phyloP scores from a whole-genome alignment of 2,329 filamentous ascomycete genomes.

The Pseudofabraea citricarpa region DNA sequence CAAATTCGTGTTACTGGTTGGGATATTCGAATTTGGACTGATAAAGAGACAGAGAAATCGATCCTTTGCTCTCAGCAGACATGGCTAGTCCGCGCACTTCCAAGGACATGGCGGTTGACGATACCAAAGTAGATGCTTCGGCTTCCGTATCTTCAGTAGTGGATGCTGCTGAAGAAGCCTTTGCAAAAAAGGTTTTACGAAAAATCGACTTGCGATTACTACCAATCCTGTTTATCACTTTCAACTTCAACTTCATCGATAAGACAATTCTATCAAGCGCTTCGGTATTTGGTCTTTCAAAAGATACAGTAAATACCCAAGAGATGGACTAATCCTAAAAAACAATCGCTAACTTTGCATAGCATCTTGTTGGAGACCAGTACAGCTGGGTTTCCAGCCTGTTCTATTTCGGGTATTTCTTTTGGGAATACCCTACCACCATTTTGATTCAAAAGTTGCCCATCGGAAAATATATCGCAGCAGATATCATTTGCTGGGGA shows the following conservation, averaged over 20 bases:
- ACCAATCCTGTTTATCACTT: conserved; percentile 51
- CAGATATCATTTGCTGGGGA: conserved; percentile 1
- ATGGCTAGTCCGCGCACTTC: not conserved
- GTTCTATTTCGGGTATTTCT: conserved; percentile 41
- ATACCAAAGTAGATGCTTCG: not conserved
- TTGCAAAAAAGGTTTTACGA: conserved; percentile 36
- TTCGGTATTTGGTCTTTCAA: conserved; percentile 40
- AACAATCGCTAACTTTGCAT: not conserved
- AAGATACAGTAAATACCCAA: conserved; percentile 37
- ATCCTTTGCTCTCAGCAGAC: not conserved
- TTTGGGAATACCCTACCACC: conserved; percentile 42
- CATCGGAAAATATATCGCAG: conserved; percentile 41
- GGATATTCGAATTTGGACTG: too few species aligned
- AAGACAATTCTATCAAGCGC: conserved; percentile 31
- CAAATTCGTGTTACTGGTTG: too few species aligned
- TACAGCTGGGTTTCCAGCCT: conserved; percentile 41
- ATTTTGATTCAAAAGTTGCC: conserved; percentile 25
- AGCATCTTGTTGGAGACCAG: conserved; percentile 36
- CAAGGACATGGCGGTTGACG: not conserved
- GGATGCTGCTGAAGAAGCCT: conserved; percentile 5
- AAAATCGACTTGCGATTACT: conserved; percentile 53
- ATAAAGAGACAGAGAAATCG: not conserved
- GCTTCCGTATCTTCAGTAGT: not conserved
- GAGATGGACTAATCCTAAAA: not conserved
- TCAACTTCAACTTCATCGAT: conserved; percentile 49